Percentiles rank a stretch among this genome's conserved stretches.
Conservation (phyloP, 768 basidiomycete genomes). For the Trametes elegans region DNA sequence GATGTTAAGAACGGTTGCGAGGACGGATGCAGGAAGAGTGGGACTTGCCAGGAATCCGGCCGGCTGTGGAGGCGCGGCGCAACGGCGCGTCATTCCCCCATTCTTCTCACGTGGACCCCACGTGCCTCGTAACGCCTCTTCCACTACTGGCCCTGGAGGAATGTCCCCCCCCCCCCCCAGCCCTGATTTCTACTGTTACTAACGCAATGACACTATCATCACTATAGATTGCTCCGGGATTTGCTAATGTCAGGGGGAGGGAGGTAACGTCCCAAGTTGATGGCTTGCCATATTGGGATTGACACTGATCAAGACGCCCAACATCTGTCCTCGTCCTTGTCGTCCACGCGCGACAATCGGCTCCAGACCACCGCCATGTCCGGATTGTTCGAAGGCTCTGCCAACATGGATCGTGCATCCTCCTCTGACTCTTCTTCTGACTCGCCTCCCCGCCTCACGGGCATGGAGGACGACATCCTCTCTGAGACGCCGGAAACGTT, state of each 20-base stretch:
- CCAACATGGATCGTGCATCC: slow-evolving; percentile 26
- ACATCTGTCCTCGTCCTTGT: neutral
- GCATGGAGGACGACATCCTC: neutral
- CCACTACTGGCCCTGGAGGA: no score
- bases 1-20: neutral
- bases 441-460: slow-evolving; percentile 8
- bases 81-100: slow-evolving; percentile 7
- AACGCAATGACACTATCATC: neutral
- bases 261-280: neutral
- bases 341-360: no score
- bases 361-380: no score
- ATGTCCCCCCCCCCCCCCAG: no score
- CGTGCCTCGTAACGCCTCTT: neutral
- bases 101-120: neutral
- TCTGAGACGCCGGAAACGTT: neutral
- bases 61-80: slow-evolving; percentile 11
- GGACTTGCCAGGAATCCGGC: neutral
- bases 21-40: neutral
- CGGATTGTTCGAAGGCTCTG: no score
- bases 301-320: neutral
- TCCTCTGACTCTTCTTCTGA: slow-evolving; percentile 24
- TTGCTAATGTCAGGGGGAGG: neutral
- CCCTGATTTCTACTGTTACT: no score
- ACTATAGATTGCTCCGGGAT: neutral
- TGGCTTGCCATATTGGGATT: neutral